Percentiles rank a stretch among this genome's conserved stretches.
These are phyloP conservation scores for Hymenoscyphus scutula DNA, from an alignment of 2,329 filamentous ascomycete genomes.

Conservation along the genomic window DNA sequence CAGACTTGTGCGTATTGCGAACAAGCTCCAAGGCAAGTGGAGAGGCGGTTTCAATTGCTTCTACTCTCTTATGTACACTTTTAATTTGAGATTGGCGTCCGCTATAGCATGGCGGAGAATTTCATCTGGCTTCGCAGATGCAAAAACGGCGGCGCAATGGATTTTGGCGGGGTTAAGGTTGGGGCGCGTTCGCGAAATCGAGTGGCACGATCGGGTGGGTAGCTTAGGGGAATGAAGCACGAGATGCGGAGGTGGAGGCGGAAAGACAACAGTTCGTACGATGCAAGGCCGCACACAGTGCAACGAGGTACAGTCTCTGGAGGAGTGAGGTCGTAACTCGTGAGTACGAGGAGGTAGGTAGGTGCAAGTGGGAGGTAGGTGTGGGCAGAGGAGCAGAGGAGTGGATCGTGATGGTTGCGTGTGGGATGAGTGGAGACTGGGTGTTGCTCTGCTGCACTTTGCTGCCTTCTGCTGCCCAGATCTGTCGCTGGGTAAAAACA, in stretches of 20 bases:
- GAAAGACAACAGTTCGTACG: conserved; percentile 3
- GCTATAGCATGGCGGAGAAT: conserved; percentile 1
- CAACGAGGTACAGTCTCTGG: not conserved
- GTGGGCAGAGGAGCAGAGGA: not conserved
- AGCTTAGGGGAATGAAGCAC: conserved; percentile 7
- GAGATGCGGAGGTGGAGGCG: conserved; percentile 16
- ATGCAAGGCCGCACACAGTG: not conserved
- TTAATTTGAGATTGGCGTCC: conserved; percentile 5
- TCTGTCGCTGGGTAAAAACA: too few relatives aligned
- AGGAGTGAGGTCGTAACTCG: not conserved
- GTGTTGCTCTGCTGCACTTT: not conserved
- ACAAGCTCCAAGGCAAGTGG: not conserved
- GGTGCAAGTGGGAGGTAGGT: too few relatives aligned
- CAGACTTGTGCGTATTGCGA: not conserved
- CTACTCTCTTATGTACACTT: conserved; percentile 1
- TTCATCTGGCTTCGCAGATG: not conserved
- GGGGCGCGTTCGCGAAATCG: conserved; percentile 1
- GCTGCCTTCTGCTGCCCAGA: not conserved
- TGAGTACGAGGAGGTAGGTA: too few relatives aligned
- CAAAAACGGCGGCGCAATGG: not conserved
- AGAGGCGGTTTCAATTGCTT: not conserved
- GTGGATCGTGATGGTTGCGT: not conserved
- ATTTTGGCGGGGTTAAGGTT: conserved; percentile 9
- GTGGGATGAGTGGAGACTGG: too few relatives aligned
- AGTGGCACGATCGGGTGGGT: conserved; percentile 12